Percentiles rank a stretch among this genome's conserved stretches.
phyloP scores from a whole-genome alignment of 2,329 filamentous ascomycete species.

The Apiospora sp. region DNA sequence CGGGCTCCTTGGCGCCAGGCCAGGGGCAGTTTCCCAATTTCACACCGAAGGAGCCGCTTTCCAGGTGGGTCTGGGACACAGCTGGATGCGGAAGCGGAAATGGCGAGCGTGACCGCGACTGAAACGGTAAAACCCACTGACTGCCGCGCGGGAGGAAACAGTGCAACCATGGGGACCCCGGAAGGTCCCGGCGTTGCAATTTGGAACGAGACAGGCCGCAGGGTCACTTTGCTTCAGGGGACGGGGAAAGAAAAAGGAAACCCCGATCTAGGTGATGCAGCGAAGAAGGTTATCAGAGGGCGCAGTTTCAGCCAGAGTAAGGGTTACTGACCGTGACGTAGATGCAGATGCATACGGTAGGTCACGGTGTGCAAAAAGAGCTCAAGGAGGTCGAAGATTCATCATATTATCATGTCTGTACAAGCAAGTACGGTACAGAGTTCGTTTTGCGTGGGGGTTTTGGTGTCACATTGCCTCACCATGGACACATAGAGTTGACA shows the following conservation, averaged over 20 bases:
- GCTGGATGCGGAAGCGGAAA: constrained; percentile 17
- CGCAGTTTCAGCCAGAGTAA: background rate
- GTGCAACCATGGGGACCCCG: constrained; percentile 16
- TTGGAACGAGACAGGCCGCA: background rate
- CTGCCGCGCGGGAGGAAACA: constrained; percentile 15
- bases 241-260: background rate
- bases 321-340: background rate
- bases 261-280: background rate
- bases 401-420: background rate
- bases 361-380: background rate
- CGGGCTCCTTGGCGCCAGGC: background rate
- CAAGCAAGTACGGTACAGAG: background rate
- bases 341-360: background rate
- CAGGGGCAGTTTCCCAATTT: background rate
- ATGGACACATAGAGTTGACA: background rate
- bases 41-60: constrained; percentile 9
- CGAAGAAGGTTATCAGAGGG: background rate
- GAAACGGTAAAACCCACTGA: constrained; percentile 16
- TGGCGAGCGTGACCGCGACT: constrained; percentile 18
- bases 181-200: constrained; percentile 10
- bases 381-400: background rate
- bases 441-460: constrained; percentile 1
- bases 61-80: constrained; percentile 8
- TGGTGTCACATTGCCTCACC: background rate
- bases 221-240: background rate